Evolutionary conservation across 1,284 basidiomycete species (phyloP).

Genomic region (Clitocybe nebularis): DNA sequence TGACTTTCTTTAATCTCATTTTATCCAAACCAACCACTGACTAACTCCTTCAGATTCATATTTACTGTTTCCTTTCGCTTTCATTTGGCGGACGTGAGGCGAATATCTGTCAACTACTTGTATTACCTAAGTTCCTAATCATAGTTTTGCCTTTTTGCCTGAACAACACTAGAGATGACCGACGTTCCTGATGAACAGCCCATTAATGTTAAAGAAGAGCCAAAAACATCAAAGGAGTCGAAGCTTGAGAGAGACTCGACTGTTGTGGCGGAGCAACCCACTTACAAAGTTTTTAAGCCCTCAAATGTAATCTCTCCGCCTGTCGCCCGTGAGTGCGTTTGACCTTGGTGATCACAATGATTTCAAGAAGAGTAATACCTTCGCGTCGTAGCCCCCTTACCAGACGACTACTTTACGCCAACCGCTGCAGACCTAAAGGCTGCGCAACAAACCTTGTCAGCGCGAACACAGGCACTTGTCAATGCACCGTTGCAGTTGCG

Average conservation of each 20-base stretch:
- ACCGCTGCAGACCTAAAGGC: constrained; percentile 71
- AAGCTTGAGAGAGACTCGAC: constrained; percentile 6
- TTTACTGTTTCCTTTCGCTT: constrained; percentile 4
- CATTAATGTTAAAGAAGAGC: constrained; percentile 2
- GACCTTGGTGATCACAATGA: not conserved
- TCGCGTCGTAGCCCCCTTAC: constrained; percentile 31
- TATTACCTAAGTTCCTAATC: constrained; percentile 19
- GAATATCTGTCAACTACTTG: constrained; percentile 13
- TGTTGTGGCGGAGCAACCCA: constrained; percentile 4
- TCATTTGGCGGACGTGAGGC: constrained; percentile 12
- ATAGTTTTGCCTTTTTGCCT: constrained; percentile 7
- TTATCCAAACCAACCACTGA: constrained; percentile 6
- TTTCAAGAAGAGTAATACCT: not conserved
- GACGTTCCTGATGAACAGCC: constrained; percentile 6
- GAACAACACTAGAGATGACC: constrained; percentile 10
- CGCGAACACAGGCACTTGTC: constrained; percentile 60
- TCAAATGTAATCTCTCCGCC: constrained; percentile 19
- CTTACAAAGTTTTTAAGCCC: constrained; percentile 35
- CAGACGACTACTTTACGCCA: constrained; percentile 74
- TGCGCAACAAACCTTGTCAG: constrained; percentile 61
- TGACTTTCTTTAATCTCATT: constrained; percentile 28
- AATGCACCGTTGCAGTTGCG: constrained; percentile 78
- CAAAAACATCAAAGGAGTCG: not conserved
- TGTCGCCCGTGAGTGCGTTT: constrained; percentile 21
- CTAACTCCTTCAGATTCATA: constrained; percentile 8